These are phyloP conservation scores for Musa troglodytarum DNA, from an alignment of 176 grass and related monocot species.

Conservation along the genomic window DNA sequence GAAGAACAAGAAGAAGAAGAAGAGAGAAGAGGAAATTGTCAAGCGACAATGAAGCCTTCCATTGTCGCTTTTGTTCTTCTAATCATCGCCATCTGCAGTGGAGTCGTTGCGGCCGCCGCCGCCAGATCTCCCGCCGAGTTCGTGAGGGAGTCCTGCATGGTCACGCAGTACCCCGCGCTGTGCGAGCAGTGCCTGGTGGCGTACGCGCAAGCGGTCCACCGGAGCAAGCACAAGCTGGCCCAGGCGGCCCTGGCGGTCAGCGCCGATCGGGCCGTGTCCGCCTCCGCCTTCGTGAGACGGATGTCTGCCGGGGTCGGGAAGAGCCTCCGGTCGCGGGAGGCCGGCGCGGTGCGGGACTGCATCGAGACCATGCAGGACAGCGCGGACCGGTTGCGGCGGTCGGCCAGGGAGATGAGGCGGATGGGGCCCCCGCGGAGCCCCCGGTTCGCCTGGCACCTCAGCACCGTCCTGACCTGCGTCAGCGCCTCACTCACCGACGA, in stretches of 20 bases:
- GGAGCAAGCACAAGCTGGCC: conserved; percentile 55
- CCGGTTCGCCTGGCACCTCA: conserved; percentile 51
- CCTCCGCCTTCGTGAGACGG: conserved; percentile 36
- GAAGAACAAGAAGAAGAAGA: neutral
- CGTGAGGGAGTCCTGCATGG: conserved; percentile 42
- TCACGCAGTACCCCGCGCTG: conserved; percentile 45
- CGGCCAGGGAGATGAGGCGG: conserved; percentile 44
- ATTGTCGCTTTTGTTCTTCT: neutral
- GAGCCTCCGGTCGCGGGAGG: neutral
- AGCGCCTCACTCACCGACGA: conserved; percentile 72
- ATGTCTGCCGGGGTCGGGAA: neutral
- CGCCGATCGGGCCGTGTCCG: conserved; percentile 39
- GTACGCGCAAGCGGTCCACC: conserved; percentile 27
- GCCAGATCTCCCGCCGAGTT: conserved; percentile 5
- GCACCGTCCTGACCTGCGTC: conserved; percentile 81
- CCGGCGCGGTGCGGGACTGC: conserved; percentile 53
- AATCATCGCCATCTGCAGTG: neutral
- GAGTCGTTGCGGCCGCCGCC: neutral
- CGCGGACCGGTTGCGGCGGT: conserved; percentile 43
- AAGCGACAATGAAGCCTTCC: neutral
- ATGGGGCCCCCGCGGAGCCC: conserved; percentile 33
- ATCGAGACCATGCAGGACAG: conserved; percentile 38
- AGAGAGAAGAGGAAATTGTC: neutral
- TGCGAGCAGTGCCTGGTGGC: conserved; percentile 57
- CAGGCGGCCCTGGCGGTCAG: conserved; percentile 46